phyloP scores from a whole-genome alignment of 805 yeast species.

The Kregervanrija delftensis region DNA sequence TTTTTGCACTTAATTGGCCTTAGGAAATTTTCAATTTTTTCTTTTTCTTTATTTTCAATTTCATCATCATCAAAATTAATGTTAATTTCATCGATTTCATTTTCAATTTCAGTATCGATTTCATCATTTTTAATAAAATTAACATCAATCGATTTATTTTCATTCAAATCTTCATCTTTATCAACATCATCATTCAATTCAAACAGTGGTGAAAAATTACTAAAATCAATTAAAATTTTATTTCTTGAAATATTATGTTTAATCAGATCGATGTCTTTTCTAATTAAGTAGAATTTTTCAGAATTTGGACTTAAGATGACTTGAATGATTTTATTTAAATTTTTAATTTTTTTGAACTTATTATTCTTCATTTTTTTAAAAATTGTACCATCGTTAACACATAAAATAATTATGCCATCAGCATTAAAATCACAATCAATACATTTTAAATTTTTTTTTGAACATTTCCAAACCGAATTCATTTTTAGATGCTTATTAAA shows the following conservation, averaged over 20 bases:
- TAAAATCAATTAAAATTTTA: slow-evolving; percentile 45
- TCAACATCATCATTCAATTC: slow-evolving; percentile 17
- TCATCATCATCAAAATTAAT: slow-evolving; percentile 5
- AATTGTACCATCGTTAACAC: slow-evolving; percentile 65
- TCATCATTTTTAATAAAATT: neutral
- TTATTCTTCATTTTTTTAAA: slow-evolving; percentile 34
- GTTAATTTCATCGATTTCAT: neutral
- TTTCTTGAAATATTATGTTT: slow-evolving; percentile 47
- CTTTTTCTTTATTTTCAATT: neutral
- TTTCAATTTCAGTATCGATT: neutral
- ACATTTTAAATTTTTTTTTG: slow-evolving; percentile 48
- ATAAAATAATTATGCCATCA: slow-evolving; percentile 63
- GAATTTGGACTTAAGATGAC: slow-evolving; percentile 43
- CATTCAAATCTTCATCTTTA: neutral
- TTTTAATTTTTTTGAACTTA: slow-evolving; percentile 22
- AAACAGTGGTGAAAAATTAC: slow-evolving; percentile 42
- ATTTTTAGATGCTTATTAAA: slow-evolving; percentile 40
- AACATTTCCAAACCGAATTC: slow-evolving; percentile 54
- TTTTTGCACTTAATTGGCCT: slow-evolving; percentile 12
- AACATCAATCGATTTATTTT: neutral
- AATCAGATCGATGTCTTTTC: slow-evolving; percentile 54
- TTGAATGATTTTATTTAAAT: slow-evolving; percentile 35
- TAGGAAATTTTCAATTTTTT: neutral
- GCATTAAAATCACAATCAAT: slow-evolving; percentile 60
- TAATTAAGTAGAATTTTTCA: slow-evolving; percentile 58